Percentiles rank a stretch among this genome's conserved stretches.
phyloP scores from a whole-genome alignment of 441 rosid species.

The Arabidopsis hybrid region DNA sequence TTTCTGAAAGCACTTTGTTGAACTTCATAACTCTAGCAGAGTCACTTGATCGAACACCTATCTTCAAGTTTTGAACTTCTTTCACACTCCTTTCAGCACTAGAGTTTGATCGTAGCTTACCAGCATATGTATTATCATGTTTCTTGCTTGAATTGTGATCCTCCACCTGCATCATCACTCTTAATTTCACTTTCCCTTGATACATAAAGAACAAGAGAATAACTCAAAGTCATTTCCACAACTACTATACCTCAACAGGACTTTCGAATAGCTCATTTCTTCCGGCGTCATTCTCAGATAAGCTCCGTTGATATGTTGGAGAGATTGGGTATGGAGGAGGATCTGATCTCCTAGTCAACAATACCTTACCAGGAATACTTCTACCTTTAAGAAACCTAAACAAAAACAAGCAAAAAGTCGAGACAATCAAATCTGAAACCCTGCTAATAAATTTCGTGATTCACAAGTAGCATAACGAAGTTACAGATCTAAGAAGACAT shows the following conservation, averaged over 20 bases:
- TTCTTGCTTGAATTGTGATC: slow-evolving; percentile 51
- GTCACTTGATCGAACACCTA: slow-evolving; percentile 90
- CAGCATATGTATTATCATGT: slow-evolving; percentile 49
- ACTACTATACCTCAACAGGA: slow-evolving; percentile 56
- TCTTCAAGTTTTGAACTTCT: slow-evolving; percentile 60
- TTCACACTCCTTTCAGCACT: slow-evolving; percentile 54
- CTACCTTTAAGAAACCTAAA: slow-evolving; percentile 86
- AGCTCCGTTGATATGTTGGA: slow-evolving; percentile 73
- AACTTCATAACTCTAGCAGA: slow-evolving; percentile 87
- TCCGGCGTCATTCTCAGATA: slow-evolving; percentile 78
- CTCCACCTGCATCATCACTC: slow-evolving; percentile 57
- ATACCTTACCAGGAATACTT: slow-evolving; percentile 89
- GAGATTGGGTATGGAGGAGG: slow-evolving; percentile 63
- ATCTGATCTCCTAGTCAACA: slow-evolving; percentile 79
- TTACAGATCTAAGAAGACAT: slow-evolving; percentile 37
- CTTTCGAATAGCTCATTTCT: slow-evolving; percentile 61
- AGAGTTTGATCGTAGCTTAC: slow-evolving; percentile 60
- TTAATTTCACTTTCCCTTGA: neutral
- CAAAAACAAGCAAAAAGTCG: neutral
- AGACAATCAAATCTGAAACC: slow-evolving; percentile 3
- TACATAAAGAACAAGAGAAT: slow-evolving; percentile 1
- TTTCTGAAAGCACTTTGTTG: slow-evolving; percentile 76
- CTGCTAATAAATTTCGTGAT: neutral
- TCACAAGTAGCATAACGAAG: neutral
- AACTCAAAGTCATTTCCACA: slow-evolving; percentile 13